These are phyloP conservation scores for Adenanthera pavonina DNA, from an alignment of 306 rosid genomes.

Conservation along the genomic window DNA sequence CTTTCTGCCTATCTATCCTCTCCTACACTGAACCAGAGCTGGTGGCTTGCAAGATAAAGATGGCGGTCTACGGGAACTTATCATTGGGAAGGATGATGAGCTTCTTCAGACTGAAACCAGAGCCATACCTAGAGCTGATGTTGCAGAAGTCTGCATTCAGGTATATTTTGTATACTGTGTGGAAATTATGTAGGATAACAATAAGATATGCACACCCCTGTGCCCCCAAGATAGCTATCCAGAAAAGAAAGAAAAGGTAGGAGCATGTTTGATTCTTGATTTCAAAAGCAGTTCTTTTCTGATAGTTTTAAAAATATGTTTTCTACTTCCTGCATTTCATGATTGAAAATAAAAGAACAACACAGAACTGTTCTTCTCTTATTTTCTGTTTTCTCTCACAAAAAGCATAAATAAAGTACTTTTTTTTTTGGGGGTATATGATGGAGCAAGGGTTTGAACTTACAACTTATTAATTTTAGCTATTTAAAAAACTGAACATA, in stretches of 20 bases:
- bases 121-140: constrained; percentile 83
- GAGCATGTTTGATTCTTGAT: background rate
- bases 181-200: background rate
- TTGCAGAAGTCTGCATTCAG: constrained; percentile 94
- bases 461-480: background rate
- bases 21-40: constrained; percentile 60
- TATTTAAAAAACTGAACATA: background rate
- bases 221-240: background rate
- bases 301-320: background rate
- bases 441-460: background rate
- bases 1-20: constrained; percentile 15
- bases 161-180: constrained; percentile 44
- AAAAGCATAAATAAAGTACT: background rate
- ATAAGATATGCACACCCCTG: background rate
- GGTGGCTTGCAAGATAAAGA: constrained; percentile 94
- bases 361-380: background rate
- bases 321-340: background rate
- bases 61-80: constrained; percentile 80
- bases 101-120: constrained; percentile 87
- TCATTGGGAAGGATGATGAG: constrained; percentile 88
- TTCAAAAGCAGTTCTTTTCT: background rate
- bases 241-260: constrained; percentile 1
- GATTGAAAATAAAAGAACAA: background rate
- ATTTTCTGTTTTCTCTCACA: background rate
- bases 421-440: background rate